Base-by-base conservation (phyloP, 352 stramenopile species). In the Phytophthora pluvialis region DNA sequence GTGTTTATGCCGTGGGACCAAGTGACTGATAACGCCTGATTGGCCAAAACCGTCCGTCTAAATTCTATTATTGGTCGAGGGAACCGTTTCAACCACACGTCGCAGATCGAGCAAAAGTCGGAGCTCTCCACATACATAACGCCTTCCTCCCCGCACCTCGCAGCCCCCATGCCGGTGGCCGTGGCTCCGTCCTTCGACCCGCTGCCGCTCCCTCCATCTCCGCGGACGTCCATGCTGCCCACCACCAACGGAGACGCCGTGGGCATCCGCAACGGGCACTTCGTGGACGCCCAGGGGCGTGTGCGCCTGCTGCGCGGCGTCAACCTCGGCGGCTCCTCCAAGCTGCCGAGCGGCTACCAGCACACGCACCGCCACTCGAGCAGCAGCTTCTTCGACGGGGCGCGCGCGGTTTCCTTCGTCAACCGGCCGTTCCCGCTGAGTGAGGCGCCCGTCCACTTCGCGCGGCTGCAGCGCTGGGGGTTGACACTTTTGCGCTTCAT, bases 241-340 rank as follows among this genome's bases (percentile, higher is more conserved):
- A 63, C 42, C 42, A 54, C 31, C 31, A 38, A 40, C 65, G n/a
- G 36, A 47, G 18, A 66, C 52, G 57, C 68, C 11, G 62, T 76
- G 5, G 61, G 58, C 26, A 77, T 93, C 28, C 77, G 73, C 43
- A 68, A 91, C 40, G 83, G 81, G 28, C 77, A 93, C 70, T 97
- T 97, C 64, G 68, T 91, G n/a, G 91, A 97, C 64, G 63, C 72
- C 7, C 73, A 95, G 18, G 84, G 78, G 21, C 83, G 90, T 36
- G 83, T 92, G 16, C 60, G 81, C 10, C 63, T 97, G 5, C 66
- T 97, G 21, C 86, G 88, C 31, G 90, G 91, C 49, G 88, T 98
- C 5, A 98, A 98, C 69, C 60, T 98, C 18, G 86, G 86, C 52
- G 91, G 91, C 21, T 87, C 89, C 0, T 96, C 89, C 44, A 98